Percentiles rank a stretch among this genome's conserved stretches.
These are phyloP conservation scores for Solanum arcanum DNA, from an alignment of 257 asterid species.

Conservation along the genomic window DNA sequence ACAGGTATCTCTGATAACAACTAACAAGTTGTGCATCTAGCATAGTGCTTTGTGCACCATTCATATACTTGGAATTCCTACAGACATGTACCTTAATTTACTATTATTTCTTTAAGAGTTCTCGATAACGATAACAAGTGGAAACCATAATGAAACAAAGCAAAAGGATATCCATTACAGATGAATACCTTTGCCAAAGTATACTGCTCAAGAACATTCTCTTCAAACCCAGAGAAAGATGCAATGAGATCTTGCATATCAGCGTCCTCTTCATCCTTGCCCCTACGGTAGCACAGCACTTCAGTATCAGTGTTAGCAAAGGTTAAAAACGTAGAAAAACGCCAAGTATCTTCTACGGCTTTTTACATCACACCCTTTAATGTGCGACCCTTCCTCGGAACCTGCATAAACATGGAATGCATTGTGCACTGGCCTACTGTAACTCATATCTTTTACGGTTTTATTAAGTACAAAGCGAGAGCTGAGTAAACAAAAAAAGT, in stretches of 20 bases:
- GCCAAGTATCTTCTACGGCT: background rate
- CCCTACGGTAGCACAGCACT: conserved; percentile 28
- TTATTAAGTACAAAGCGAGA: background rate
- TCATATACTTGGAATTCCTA: background rate
- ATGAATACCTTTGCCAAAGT: conserved; percentile 77
- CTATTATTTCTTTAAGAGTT: background rate
- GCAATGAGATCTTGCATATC: conserved; percentile 70
- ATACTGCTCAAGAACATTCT: conserved; percentile 81
- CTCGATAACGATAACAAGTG: background rate
- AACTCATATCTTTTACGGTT: background rate
- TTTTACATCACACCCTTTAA: background rate
- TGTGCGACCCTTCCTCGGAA: background rate
- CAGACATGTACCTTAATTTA: background rate
- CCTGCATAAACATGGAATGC: background rate
- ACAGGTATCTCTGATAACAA: background rate
- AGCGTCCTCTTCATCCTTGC: conserved; percentile 51
- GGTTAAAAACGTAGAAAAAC: background rate
- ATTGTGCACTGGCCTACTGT: background rate
- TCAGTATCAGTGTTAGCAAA: conserved; percentile 5
- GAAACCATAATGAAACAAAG: background rate
- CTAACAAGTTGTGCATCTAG: background rate
- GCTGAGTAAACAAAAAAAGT: background rate
- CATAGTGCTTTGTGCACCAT: background rate
- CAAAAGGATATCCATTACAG: background rate
- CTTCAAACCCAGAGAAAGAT: conserved; percentile 81